phyloP scores from a whole-genome alignment of 2,329 filamentous ascomycete species.

The Penicillium sp. region DNA sequence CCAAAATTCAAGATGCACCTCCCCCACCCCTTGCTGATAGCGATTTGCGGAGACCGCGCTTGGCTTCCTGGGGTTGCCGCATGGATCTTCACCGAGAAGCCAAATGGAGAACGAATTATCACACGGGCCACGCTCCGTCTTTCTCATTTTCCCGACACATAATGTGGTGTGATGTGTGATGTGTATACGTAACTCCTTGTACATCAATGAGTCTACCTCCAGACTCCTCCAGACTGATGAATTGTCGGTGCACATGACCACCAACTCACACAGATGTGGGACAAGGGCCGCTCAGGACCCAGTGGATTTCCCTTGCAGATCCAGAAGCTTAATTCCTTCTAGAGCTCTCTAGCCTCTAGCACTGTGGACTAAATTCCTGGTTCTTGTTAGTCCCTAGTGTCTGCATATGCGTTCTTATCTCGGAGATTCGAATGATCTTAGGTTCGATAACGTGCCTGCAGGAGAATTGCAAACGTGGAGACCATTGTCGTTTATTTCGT shows the following conservation, averaged over 20 bases:
- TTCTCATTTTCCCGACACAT: background rate
- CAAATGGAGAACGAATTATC: background rate
- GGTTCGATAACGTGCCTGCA: background rate
- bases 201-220: background rate
- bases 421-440: background rate
- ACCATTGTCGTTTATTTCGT: no score
- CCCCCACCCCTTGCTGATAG: background rate
- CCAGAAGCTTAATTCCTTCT: conserved; percentile 8
- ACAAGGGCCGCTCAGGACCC: background rate
- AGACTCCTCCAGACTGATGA: background rate
- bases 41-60: background rate
- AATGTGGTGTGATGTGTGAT: background rate
- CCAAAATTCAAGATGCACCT: background rate
- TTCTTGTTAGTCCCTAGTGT: background rate
- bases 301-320: background rate
- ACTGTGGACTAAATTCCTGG: background rate
- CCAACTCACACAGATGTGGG: background rate
- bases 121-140: conserved; percentile 1
- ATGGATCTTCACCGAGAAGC: conserved; percentile 1
- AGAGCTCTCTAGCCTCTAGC: background rate
- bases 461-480: background rate
- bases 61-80: background rate
- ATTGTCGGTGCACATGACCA: background rate
- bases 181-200: background rate
- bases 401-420: conserved; percentile 3